A percentile compares a stretch with the other conserved stretches of the same genome.
These are phyloP conservation scores for Aspergillus proliferans DNA, from an alignment of 2,329 filamentous ascomycete species.

Conservation along the genomic window DNA sequence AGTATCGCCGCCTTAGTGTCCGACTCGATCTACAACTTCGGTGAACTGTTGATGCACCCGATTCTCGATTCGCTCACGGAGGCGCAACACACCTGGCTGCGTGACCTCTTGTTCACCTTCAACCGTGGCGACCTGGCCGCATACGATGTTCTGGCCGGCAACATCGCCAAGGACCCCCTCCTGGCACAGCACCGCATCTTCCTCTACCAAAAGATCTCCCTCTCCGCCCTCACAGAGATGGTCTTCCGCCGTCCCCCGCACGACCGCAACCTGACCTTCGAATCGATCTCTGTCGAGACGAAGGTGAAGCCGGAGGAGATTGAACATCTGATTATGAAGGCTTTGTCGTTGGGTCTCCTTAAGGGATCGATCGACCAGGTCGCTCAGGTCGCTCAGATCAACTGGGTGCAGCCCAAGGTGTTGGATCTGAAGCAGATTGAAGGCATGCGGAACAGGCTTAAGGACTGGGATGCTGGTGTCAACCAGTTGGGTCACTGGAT, in stretches of 20 bases:
- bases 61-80: constrained; percentile 79
- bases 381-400: constrained; percentile 85
- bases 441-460: constrained; percentile 78
- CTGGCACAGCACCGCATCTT: constrained; percentile 74
- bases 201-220: constrained; percentile 94
- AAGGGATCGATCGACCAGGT: constrained; percentile 95
- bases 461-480: constrained; percentile 93
- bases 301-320: constrained; percentile 89
- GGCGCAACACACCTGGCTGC: constrained; percentile 76
- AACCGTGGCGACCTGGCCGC: constrained; percentile 88
- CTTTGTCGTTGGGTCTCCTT: constrained; percentile 84
- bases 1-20: constrained; percentile 88
- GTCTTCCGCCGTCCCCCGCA: constrained; percentile 95
- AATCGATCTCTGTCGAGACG: constrained; percentile 81
- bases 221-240: constrained; percentile 90
- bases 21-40: constrained; percentile 97
- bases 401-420: constrained; percentile 98
- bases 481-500: constrained; percentile 97
- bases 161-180: constrained; percentile 73
- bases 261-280: constrained; percentile 89
- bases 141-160: constrained; percentile 74
- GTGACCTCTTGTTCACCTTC: constrained; percentile 94
- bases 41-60: constrained; percentile 94
- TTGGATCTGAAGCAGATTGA: constrained; percentile 92
- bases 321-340: constrained; percentile 98